Base-by-base conservation (phyloP, 352 stramenopile species). In the Phytophthora melonis region DNA sequence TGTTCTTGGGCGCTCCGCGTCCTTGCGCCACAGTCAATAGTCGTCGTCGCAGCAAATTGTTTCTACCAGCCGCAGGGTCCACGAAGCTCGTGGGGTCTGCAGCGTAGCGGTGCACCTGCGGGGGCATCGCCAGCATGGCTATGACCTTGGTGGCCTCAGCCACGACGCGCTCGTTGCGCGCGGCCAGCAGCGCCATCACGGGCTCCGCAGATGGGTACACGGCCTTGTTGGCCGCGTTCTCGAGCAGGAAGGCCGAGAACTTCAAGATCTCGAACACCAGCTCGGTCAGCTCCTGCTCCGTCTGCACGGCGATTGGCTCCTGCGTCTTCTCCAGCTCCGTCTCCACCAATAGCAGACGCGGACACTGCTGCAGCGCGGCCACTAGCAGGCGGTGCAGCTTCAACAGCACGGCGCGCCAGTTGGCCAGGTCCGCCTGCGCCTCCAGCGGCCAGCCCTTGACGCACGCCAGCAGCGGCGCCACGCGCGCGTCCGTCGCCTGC, bases 211-310 rank as follows among this genome's bases (percentile, higher is more conserved):
- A 92, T 63, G 80, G 78, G 66, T 90, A 97, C 25, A 87, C 62
- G 27, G 90, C 83, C 68, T 97, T 97, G 71, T 94, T 93, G 6
- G 81, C 78, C 2, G 90, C 78, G 62, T 97, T 97, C 39, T 95
- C 88, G 41, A 95, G 81, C 50, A 97, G 63, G 45, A 93, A 84
- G 14, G 85, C 86, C 5, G 78, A 84, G 63, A 95, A 94, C 3
- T 89, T 89, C 68, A 97, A 64, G 21, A 89, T 75, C 63, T 96
- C 83, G 66, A 83, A 87, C 56, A 94, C 80, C 58, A 83, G 79
- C 32, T 89, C 84, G 0, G 83, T 89, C 41, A 80, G 9, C 19
- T 89, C 77, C 19, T 54, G 68, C 68, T 90, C 82, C 19, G 71
- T 81, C 63, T 60, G 72, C 54, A 62, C 61, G 16, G 21, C 32